Base-by-base conservation (phyloP, 345 rosid species). In the Eutrema heterophyllum region DNA sequence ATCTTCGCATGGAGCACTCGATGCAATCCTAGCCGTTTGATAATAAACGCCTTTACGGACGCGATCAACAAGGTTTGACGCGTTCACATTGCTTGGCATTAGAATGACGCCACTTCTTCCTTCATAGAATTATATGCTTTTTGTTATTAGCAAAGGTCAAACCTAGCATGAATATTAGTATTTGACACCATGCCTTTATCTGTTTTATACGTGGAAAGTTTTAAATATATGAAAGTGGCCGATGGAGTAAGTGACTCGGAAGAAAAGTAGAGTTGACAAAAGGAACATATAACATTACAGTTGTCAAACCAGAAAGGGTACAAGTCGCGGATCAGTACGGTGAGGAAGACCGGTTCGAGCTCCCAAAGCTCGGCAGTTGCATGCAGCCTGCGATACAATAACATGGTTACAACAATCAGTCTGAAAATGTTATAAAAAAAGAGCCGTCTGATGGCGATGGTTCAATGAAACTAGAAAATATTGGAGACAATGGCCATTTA, bases 311-410 rank as follows among this genome's bases (percentile, higher is more conserved):
- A 83, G 70, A 72, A 88, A 85, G 13, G 85, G 45, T 9, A 69
- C 79, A 68, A 93, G 76, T 52, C 86, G 79, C 5, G 90, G 81
- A 75, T 93, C 88, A 2, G 83, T 63, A 24, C 72, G 75, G 64
- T 12, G 61, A 46, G 94, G 98, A 82, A 93, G 96, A 74, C 85
- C 86, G 0, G 88, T 80, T 40, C 92, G 88, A 66, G 98, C 97
- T 75, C 97, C 98, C 73, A 93, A 80, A 29, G 82, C 87, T 80
- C 90, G 85, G 82, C 97, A 91, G 14, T 83, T 80, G 27, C 77
- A 78, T 38, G 91, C 96, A 15, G 98, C 97, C 98, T 91, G 88
- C 80, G 62, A 58, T 57, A 60, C 68, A 53, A 39, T 56, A 52
- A 50, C 52, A 41, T 16, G 15, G 2, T 70, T 45, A 57, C 63